phyloP scores from a whole-genome alignment of 352 stramenopile genomes.

The Chrysophaeum taylorii region DNA sequence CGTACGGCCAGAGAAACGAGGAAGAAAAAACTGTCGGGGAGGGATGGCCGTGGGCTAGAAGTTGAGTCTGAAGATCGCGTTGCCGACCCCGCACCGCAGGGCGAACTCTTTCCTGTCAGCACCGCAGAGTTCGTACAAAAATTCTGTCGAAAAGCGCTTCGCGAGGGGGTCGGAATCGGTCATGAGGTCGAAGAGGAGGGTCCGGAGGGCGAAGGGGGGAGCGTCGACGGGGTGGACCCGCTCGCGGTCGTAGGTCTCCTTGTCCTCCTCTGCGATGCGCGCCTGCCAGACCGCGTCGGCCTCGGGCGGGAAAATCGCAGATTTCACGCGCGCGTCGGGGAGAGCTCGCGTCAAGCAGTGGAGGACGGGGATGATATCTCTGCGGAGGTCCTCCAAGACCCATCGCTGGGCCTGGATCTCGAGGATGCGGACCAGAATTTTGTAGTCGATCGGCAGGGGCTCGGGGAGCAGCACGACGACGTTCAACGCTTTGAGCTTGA shows the following conservation, averaged over 20 bases:
- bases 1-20: too few species aligned
- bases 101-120: background rate
- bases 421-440: background rate
- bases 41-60: too few species aligned
- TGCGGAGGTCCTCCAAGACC: too few species aligned
- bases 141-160: background rate
- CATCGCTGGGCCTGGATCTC: background rate
- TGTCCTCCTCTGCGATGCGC: background rate
- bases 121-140: constrained; percentile 5
- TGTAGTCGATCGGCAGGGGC: background rate
- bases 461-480: background rate
- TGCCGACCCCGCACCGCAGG: background rate
- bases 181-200: constrained; percentile 6
- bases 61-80: too few species aligned
- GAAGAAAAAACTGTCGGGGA: too few species aligned
- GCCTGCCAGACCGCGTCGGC: background rate
- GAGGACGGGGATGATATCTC: background rate
- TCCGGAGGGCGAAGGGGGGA: background rate
- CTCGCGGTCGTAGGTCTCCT: background rate
- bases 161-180: background rate
- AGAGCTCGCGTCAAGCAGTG: background rate
- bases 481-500: background rate
- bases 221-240: constrained; percentile 9
- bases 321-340: background rate
- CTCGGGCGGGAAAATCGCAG: constrained; percentile 4